Percentiles rank a stretch among this genome's conserved stretches.
Evolutionary conservation across 106 monocot species (phyloP).

Genomic region (Agapanthus africanus): DNA sequence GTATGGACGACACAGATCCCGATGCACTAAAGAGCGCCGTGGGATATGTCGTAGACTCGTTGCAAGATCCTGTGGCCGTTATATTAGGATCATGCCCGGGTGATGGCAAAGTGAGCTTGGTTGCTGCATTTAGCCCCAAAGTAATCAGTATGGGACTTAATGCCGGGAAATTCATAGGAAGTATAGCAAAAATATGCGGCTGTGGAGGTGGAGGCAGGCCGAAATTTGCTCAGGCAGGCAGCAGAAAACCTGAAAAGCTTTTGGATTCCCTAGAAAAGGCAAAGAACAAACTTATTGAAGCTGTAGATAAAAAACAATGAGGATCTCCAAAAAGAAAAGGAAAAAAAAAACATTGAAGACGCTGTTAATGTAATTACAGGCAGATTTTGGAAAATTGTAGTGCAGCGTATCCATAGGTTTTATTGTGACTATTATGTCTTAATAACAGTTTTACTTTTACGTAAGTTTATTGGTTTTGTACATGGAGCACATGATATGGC

Average conservation of each 20-base stretch:
- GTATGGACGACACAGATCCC: constrained; percentile 80
- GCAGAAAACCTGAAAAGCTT: constrained; percentile 75
- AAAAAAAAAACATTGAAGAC: no score
- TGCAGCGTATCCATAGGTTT: no score
- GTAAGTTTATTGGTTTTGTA: background rate
- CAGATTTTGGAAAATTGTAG: no score
- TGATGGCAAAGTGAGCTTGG: constrained; percentile 86
- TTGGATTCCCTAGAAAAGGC: constrained; percentile 59
- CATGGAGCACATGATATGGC: background rate
- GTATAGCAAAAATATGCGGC: constrained; percentile 77
- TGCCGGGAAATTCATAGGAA: constrained; percentile 87
- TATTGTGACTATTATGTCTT: no score
- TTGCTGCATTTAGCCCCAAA: constrained; percentile 82
- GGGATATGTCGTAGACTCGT: constrained; percentile 58
- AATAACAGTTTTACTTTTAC: no score
- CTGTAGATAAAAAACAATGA: constrained; percentile 38
- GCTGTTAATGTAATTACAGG: no score
- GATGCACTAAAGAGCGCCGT: constrained; percentile 82
- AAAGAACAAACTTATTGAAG: constrained; percentile 39
- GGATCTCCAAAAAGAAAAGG: no score
- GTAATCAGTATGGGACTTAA: constrained; percentile 63
- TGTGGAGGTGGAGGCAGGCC: constrained; percentile 90
- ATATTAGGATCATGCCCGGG: constrained; percentile 81
- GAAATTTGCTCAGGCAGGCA: constrained; percentile 95
- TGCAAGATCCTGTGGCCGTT: constrained; percentile 81